Conservation (phyloP, 1,284 basidiomycete species). For the Singerocomus rubriflavus region DNA sequence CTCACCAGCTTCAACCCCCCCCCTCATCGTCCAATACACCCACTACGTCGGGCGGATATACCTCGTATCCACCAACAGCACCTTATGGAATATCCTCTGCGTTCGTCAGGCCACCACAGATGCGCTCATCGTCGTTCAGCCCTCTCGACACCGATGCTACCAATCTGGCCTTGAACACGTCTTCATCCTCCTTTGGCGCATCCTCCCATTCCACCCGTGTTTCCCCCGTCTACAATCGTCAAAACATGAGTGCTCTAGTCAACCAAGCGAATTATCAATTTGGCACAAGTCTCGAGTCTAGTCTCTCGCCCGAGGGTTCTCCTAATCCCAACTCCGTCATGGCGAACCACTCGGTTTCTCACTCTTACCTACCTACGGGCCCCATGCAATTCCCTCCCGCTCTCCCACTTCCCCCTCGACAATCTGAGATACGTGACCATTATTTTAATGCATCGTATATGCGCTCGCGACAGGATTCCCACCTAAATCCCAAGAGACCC, state of each 20-base stretch:
- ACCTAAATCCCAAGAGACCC: slow-evolving; percentile 16
- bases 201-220: slow-evolving; percentile 14
- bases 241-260: slow-evolving; percentile 5
- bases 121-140: slow-evolving; percentile 13
- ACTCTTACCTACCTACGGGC: slow-evolving; percentile 20
- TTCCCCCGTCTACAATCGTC: slow-evolving; percentile 21
- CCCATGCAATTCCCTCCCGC: slow-evolving; percentile 33
- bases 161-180: slow-evolving; percentile 14
- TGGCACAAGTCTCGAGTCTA: slow-evolving; percentile 4
- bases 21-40: slow-evolving; percentile 5
- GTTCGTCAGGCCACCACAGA: slow-evolving; percentile 12
- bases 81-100: slow-evolving; percentile 10
- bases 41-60: slow-evolving; percentile 5
- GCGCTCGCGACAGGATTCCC: slow-evolving; percentile 3
- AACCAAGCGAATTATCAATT: slow-evolving; percentile 18
- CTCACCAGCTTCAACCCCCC: slow-evolving; percentile 16
- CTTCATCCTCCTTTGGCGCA: slow-evolving; percentile 17
- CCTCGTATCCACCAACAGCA: slow-evolving; percentile 14
- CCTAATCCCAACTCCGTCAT: slow-evolving; percentile 4
- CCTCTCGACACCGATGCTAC: slow-evolving; percentile 4
- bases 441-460: slow-evolving; percentile 19
- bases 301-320: slow-evolving; percentile 14
- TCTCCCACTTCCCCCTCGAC: slow-evolving; percentile 29
- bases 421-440: slow-evolving; percentile 30
- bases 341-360: slow-evolving; percentile 10